A percentile compares a stretch with the other conserved stretches of the same genome.
Evolutionary conservation across 1,139 yeast genomes (phyloP).

Genomic region (Geotrichum aggregatum): DNA sequence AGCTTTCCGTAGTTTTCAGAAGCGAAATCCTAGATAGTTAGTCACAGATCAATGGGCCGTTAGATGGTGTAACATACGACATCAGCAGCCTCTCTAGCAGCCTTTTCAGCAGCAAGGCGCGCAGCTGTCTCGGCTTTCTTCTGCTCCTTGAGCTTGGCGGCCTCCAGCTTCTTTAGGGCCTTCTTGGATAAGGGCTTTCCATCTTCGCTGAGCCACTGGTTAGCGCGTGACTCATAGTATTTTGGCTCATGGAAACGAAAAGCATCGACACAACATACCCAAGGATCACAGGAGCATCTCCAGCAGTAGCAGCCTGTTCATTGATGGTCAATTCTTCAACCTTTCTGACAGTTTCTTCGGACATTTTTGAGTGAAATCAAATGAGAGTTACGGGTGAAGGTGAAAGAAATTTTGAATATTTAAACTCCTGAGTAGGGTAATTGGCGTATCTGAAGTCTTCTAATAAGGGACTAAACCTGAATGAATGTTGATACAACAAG

Average conservation of each 20-base stretch:
- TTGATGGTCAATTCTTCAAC: conserved; percentile 28
- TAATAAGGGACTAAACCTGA: not conserved
- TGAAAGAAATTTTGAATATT: not conserved
- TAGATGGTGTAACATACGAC: conserved; percentile 34
- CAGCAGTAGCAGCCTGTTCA: conserved; percentile 41
- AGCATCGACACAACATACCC: conserved; percentile 18
- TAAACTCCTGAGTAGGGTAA: not conserved
- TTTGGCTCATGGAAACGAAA: not conserved
- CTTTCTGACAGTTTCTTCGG: conserved; percentile 29
- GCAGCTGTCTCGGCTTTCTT: conserved; percentile 93
- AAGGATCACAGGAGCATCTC: conserved; percentile 26
- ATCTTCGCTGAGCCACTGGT: conserved; percentile 43
- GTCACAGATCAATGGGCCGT: not conserved
- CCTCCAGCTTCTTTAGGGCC: conserved; percentile 89
- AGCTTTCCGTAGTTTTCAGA: conserved; percentile 83
- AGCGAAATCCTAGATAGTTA: conserved; percentile 57
- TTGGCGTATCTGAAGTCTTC: not conserved
- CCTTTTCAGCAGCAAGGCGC: conserved; percentile 79
- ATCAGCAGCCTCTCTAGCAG: conserved; percentile 75
- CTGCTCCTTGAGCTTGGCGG: conserved; percentile 86
- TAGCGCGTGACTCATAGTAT: not conserved
- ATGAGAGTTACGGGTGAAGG: not conserved
- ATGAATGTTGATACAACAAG: too few relatives aligned
- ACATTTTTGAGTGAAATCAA: conserved; percentile 20
- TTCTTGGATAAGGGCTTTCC: conserved; percentile 94